Base-by-base conservation (phyloP, 1,284 basidiomycete genomes). In the Inonotus hispidus region DNA sequence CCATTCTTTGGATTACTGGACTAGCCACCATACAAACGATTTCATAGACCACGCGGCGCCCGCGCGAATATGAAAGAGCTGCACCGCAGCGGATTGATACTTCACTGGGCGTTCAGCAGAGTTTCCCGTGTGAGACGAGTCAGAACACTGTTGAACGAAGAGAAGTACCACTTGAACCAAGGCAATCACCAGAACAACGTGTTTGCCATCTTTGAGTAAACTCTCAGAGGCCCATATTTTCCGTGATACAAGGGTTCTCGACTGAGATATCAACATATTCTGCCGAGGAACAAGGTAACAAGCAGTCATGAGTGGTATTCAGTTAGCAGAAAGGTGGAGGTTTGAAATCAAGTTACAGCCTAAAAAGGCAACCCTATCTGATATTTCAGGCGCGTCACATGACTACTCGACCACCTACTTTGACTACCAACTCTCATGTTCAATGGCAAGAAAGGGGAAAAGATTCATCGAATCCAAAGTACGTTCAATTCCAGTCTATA, bases 401-500 rank as follows among this genome's bases (percentile, higher is more conserved):
- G 29, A 43, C 45, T 16, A 21, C 23, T 38, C 1, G 23, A 14
- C 23, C 39, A n/a, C 21, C 32, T 16, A 47, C 5, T 16, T 13
- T 27, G 6, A 10, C 47, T 35, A 1, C 27, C 13, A 10, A 1
- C 45, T 27, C 3, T 8, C 16, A 32, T 23, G 43, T 46, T 50
- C 32, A 45, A 64, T 64, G 59, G 39, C 59, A 6, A 61, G 58
- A 37, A 58, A 61, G 46, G 27, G 53, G 21, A 64, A 61, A 38
- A 27, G 16, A 25, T 64, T 35, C 35, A 32, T 64, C 35, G 63
- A 61, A 13, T 53, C 55, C 11, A 63, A 60, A 41, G 62, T 63
- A 16, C 19, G 37, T 21, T 1, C 0, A 29, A 21, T 8, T 47
- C 21, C 10, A 19, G 21, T 32, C 10, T 23, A 21, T 21, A 10